These are phyloP conservation scores for Pestalotiopsis sp. DNA, from an alignment of 2,329 filamentous ascomycete species.

Conservation along the genomic window DNA sequence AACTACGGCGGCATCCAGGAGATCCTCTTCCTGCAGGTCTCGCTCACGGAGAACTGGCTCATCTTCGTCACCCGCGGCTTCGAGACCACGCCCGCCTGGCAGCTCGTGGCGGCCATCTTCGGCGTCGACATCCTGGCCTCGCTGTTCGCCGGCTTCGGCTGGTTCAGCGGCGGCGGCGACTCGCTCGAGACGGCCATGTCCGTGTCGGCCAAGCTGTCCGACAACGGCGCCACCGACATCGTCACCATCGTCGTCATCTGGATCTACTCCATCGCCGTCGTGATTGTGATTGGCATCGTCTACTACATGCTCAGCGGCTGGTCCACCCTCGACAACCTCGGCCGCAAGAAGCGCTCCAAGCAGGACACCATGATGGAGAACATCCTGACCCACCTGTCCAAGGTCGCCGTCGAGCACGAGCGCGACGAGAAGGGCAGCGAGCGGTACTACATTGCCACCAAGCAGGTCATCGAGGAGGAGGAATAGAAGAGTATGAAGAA, in stretches of 20 bases:
- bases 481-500: slow-evolving; percentile 15
- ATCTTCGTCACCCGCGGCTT: slow-evolving; percentile 77
- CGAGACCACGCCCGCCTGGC: slow-evolving; percentile 71
- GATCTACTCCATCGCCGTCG: slow-evolving; percentile 55
- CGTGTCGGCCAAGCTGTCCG: slow-evolving; percentile 30
- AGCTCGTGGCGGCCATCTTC: slow-evolving; percentile 69
- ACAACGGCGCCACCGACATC: slow-evolving; percentile 59
- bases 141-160: slow-evolving; percentile 72
- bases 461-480: slow-evolving; percentile 30
- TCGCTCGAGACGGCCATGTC: slow-evolving; percentile 43
- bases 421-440: slow-evolving; percentile 45
- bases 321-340: slow-evolving; percentile 42
- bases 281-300: slow-evolving; percentile 53
- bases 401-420: slow-evolving; percentile 54
- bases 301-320: slow-evolving; percentile 47
- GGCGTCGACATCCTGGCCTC: slow-evolving; percentile 69
- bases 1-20: slow-evolving; percentile 75
- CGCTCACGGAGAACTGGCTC: slow-evolving; percentile 75
- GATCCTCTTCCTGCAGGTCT: slow-evolving; percentile 74
- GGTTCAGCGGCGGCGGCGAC: slow-evolving; percentile 54
- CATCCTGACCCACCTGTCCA: slow-evolving; percentile 52
- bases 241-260: slow-evolving; percentile 55
- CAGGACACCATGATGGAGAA: slow-evolving; percentile 57
- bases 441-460: slow-evolving; percentile 29
- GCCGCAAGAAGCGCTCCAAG: slow-evolving; percentile 51